Percentiles rank a stretch among this genome's conserved stretches.
Evolutionary conservation across 2,329 filamentous ascomycete genomes (phyloP).

Genomic region (Berkeleyomyces basicola): DNA sequence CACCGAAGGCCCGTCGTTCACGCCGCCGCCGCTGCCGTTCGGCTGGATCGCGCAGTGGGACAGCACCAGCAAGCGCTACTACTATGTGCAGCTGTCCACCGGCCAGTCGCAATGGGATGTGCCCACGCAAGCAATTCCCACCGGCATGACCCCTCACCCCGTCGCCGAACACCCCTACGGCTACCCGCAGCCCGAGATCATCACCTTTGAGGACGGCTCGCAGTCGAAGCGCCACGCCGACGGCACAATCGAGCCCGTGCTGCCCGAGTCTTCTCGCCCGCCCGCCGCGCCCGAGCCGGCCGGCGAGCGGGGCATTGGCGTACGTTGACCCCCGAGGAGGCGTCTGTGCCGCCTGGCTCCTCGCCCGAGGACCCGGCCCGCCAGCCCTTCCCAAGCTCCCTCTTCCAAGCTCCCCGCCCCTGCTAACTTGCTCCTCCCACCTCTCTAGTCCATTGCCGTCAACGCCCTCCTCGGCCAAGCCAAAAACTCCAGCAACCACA

Average conservation of each 20-base stretch:
- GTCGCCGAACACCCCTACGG: slow-evolving; percentile 46
- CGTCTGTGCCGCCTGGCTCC: slow-evolving; percentile 4
- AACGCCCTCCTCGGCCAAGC: slow-evolving; percentile 38
- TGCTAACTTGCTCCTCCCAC: not conserved
- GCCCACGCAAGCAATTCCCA: slow-evolving; percentile 46
- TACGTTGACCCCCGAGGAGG: slow-evolving; percentile 26
- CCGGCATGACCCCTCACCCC: slow-evolving; percentile 41
- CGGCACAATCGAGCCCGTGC: slow-evolving; percentile 42
- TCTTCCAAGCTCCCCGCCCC: slow-evolving; percentile 17
- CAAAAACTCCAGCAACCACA: slow-evolving; percentile 25
- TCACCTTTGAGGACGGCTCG: slow-evolving; percentile 45
- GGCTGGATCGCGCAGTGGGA: slow-evolving; percentile 60
- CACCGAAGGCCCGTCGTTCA: slow-evolving; percentile 41
- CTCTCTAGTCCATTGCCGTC: slow-evolving; percentile 38
- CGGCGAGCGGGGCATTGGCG: slow-evolving; percentile 47
- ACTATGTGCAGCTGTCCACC: slow-evolving; percentile 56
- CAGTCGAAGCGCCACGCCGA: slow-evolving; percentile 45
- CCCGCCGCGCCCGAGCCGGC: slow-evolving; percentile 33
- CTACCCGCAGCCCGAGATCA: slow-evolving; percentile 30
- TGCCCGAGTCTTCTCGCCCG: slow-evolving; percentile 29
- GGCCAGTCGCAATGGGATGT: slow-evolving; percentile 60
- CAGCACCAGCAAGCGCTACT: slow-evolving; percentile 45
- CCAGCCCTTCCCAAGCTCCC: slow-evolving; percentile 14
- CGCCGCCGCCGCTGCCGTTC: slow-evolving; percentile 42
- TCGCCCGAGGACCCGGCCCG: slow-evolving; percentile 16